Base-by-base conservation (phyloP, 2,329 filamentous ascomycete genomes). In the Colletotrichum incanum region DNA sequence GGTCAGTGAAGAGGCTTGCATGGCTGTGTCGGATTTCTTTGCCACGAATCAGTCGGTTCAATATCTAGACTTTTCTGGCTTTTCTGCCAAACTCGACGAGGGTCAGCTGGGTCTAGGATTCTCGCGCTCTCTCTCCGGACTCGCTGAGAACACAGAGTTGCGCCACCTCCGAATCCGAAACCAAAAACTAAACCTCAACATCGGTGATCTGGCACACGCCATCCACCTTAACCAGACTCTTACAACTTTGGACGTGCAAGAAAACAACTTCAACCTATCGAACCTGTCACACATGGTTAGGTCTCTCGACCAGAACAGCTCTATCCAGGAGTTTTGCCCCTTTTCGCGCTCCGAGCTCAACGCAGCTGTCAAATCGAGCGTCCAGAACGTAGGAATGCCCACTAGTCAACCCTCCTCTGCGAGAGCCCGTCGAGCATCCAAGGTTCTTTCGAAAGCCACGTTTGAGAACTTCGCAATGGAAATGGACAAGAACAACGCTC, bases 11-110 rank as follows among this genome's bases (percentile, higher is more conserved):
- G 82, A 83, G n/a, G 86, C 87, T 1, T 86, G 86, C 63, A 79
- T 82, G 52, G 83, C 86, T 0, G 79, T 90, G 1, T 85, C 86
- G 34, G 80, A 83, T 5, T 86, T 90, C 62, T 87, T 90, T 52
- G 81, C 83, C n/a, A 80, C 81, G 34, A 90, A 90, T 77, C 78
- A 80, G 9, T 86, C 84, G 0, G 79, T 90, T 55, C 84, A 82
- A n/a, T 89, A 83, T 68, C 82, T 90, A 2, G 88, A 90, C 74
- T 79, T 90, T 9, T 90, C 88, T 0, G 88, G 88, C 2, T 90
- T 86, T 75, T 86, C 85, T 58, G 86, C 87, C 55, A 90, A 89
- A 77, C 80, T 90, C 8, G 88, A 90, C 74, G 88, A 90, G 73
- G 86, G 87, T 0, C 86, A 88, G 71, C 82, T 90, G 12, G 88